A percentile compares a stretch with the other conserved stretches of the same genome.
These are phyloP conservation scores for Yamagishiella unicocca DNA, from an alignment of 139 green algal genomes.

Conservation along the genomic window DNA sequence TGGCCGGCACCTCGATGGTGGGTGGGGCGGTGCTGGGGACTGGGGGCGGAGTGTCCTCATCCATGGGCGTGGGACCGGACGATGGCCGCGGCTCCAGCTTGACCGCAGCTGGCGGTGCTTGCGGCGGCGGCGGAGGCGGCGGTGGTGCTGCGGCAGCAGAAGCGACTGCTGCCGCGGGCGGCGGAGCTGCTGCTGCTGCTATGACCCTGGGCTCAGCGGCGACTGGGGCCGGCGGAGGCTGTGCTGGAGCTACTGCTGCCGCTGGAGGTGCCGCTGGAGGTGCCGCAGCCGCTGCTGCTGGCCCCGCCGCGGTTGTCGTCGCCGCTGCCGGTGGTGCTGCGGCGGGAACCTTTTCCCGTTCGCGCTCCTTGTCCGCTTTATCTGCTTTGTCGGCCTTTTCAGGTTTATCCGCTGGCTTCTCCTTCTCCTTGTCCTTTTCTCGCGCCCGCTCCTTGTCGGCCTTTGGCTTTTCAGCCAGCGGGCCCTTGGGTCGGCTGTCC, in stretches of 20 bases:
- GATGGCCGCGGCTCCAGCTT: neutral
- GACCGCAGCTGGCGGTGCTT: neutral
- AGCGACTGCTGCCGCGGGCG: neutral
- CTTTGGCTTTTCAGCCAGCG: constrained; percentile 38
- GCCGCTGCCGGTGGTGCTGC: constrained; percentile 61
- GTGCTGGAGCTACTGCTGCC: constrained; percentile 52
- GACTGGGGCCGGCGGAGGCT: neutral
- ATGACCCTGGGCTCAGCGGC: too few relatives aligned
- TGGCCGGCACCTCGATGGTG: constrained; percentile 5
- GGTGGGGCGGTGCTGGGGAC: neutral
- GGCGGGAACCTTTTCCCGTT: neutral
- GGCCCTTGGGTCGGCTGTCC: constrained; percentile 43
- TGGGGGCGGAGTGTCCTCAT: constrained; percentile 65
- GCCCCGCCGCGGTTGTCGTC: constrained; percentile 46
- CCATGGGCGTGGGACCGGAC: constrained; percentile 65
- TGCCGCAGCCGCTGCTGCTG: neutral
- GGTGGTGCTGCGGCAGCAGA: neutral
- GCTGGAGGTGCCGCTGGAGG: constrained; percentile 37
- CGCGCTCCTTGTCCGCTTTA: constrained; percentile 31
- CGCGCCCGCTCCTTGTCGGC: constrained; percentile 26
- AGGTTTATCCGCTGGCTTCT: constrained; percentile 8
- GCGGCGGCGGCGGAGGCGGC: too few relatives aligned
- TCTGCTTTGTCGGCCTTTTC: constrained; percentile 11
- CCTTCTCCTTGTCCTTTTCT: constrained; percentile 32
- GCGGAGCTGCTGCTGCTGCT: neutral